Percentiles rank a stretch among this genome's conserved stretches.
These are phyloP conservation scores for Ascochyta fabae DNA, from an alignment of 2,329 filamentous ascomycete species.

Conservation along the genomic window DNA sequence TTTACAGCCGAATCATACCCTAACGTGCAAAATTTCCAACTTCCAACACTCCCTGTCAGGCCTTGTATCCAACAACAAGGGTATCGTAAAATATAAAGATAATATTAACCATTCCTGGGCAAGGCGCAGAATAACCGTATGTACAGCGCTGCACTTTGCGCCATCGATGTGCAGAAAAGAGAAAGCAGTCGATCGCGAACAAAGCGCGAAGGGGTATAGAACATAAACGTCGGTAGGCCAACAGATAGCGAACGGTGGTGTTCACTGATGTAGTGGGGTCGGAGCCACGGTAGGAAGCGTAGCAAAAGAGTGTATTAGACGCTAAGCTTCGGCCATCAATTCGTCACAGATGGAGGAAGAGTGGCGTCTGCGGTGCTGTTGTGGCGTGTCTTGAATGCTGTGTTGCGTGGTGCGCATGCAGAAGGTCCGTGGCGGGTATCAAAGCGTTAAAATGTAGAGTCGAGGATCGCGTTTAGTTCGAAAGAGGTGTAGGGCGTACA, in stretches of 20 bases:
- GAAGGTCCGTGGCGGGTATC: conserved; percentile 34
- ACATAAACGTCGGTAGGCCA: conserved; percentile 23
- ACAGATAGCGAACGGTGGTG: neutral
- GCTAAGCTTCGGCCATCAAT: conserved; percentile 26
- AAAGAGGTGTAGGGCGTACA: conserved; percentile 25
- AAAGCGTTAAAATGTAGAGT: conserved; percentile 33
- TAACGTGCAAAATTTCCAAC: neutral
- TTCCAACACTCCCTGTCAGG: neutral
- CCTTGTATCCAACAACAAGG: conserved; percentile 8
- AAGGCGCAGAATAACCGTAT: conserved; percentile 18
- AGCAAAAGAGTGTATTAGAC: conserved; percentile 38
- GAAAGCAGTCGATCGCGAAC: conserved; percentile 14
- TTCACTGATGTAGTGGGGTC: conserved; percentile 1
- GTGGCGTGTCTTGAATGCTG: neutral
- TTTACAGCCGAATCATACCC: neutral
- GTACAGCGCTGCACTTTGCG: conserved; percentile 19
- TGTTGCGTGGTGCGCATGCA: conserved; percentile 1
- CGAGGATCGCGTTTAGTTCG: conserved; percentile 16
- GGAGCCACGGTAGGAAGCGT: conserved; percentile 17
- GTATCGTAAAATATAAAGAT: conserved; percentile 7
- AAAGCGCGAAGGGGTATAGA: conserved; percentile 34
- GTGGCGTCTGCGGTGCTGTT: neutral
- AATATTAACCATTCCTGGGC: neutral
- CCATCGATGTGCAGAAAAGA: conserved; percentile 4
- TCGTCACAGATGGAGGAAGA: conserved; percentile 17